Conservation (phyloP, 2,329 filamentous ascomycete genomes). For the Bisporella sp. region DNA sequence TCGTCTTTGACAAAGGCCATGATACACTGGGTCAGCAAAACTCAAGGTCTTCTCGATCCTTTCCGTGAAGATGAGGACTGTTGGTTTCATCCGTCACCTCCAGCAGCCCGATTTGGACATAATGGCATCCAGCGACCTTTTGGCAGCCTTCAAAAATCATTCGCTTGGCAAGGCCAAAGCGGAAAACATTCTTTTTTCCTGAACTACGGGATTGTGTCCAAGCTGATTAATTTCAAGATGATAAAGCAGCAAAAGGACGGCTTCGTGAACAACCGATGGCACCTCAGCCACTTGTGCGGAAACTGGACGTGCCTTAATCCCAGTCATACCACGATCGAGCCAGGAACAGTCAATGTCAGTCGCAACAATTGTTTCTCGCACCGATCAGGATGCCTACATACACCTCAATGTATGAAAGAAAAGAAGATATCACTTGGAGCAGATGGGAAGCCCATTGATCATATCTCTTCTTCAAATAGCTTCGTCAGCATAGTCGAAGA, state of each 20-base stretch:
- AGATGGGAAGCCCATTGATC: slow-evolving; percentile 8
- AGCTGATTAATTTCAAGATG: slow-evolving; percentile 16
- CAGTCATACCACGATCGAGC: slow-evolving; percentile 22
- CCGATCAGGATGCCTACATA: slow-evolving; percentile 17
- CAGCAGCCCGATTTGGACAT: slow-evolving; percentile 5
- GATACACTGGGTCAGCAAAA: no score
- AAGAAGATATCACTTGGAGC: slow-evolving; percentile 15
- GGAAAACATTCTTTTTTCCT: slow-evolving; percentile 14
- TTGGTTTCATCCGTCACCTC: slow-evolving; percentile 20
- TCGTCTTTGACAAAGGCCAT: no score
- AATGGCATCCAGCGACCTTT: slow-evolving; percentile 8
- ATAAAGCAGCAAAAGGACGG: slow-evolving; percentile 21
- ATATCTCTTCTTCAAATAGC: neutral
- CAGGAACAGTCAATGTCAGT: slow-evolving; percentile 16
- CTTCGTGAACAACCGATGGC: slow-evolving; percentile 22
- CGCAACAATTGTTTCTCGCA: slow-evolving; percentile 25
- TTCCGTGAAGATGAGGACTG: slow-evolving; percentile 9
- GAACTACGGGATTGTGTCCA: slow-evolving; percentile 20
- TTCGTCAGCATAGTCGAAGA: no score
- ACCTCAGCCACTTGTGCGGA: slow-evolving; percentile 26
- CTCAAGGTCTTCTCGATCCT: no score
- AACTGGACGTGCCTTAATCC: slow-evolving; percentile 28
- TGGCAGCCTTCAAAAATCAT: slow-evolving; percentile 14
- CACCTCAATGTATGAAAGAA: slow-evolving; percentile 21
- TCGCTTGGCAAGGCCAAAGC: slow-evolving; percentile 4